A percentile compares a stretch with the other conserved stretches of the same genome.
Conservation (phyloP, 352 stramenopile species). For the Globisporangium polare region DNA sequence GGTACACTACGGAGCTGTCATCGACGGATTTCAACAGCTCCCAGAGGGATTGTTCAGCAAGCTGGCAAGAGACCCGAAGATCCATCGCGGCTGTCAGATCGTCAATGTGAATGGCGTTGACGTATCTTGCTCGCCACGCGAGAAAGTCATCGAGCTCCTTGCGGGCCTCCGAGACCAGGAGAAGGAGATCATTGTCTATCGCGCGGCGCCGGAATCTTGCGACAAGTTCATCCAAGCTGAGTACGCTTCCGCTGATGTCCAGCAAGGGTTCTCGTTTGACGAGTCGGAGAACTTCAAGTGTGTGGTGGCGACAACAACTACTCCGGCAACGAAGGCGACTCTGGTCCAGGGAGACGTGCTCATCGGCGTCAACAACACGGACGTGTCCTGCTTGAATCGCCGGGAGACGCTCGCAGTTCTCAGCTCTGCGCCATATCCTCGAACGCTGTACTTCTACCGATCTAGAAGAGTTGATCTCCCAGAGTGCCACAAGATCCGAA, state of each 20-base stretch:
- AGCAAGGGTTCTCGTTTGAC: constrained; percentile 27
- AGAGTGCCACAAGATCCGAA: constrained; percentile 37
- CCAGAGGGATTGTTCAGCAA: constrained; percentile 33
- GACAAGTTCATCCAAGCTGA: constrained; percentile 26
- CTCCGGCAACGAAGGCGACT: constrained; percentile 4
- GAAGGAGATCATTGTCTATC: constrained; percentile 59
- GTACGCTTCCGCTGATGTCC: constrained; percentile 16
- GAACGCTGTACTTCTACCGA: constrained; percentile 37
- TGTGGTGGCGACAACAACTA: constrained; percentile 26
- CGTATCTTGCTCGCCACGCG: constrained; percentile 30
- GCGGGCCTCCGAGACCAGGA: constrained; percentile 33
- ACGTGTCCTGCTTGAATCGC: constrained; percentile 34
- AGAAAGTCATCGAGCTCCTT: constrained; percentile 36
- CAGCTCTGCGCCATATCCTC: constrained; percentile 24
- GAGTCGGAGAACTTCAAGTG: constrained; percentile 35
- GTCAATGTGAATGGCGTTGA: constrained; percentile 49
- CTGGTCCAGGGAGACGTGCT: constrained; percentile 36
- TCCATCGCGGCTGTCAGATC: constrained; percentile 55
- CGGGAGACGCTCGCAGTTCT: constrained; percentile 26
- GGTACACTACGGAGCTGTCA: constrained; percentile 36
- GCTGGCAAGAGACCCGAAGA: constrained; percentile 25
- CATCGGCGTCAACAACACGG: constrained; percentile 37
- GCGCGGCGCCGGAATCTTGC: constrained; percentile 22
- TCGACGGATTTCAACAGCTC: constrained; percentile 46
- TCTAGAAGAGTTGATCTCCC: constrained; percentile 12